Conservation (phyloP, 495 filamentous ascomycete genomes). For the Annulohypoxylon stygium region DNA sequence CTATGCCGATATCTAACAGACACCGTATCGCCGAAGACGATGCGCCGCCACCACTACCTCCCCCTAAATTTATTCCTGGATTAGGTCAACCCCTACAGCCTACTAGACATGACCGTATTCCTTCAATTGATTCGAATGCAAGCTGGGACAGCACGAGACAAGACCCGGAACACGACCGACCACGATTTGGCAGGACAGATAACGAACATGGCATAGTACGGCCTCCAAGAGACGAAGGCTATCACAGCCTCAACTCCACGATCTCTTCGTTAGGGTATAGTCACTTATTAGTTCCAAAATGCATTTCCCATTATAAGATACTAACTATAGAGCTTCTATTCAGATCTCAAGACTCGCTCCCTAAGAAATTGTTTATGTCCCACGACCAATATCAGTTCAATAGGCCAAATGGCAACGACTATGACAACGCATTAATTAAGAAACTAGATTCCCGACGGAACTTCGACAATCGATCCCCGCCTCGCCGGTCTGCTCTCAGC, state of each 20-base stretch:
- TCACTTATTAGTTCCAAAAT: slow-evolving; percentile 17
- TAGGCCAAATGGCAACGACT: slow-evolving; percentile 73
- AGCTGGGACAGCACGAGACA: slow-evolving; percentile 48
- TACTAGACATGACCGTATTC: slow-evolving; percentile 43
- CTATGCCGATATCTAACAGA: slow-evolving; percentile 63
- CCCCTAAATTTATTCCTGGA: slow-evolving; percentile 58
- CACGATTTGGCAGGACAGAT: slow-evolving; percentile 45
- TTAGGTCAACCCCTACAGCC: slow-evolving; percentile 42
- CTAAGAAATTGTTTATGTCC: slow-evolving; percentile 58
- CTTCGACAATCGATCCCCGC: slow-evolving; percentile 66
- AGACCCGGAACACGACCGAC: slow-evolving; percentile 41
- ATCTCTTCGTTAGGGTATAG: slow-evolving; percentile 49
- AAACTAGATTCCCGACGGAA: slow-evolving; percentile 75
- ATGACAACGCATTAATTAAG: slow-evolving; percentile 83
- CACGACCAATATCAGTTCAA: slow-evolving; percentile 66
- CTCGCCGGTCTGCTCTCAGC: slow-evolving; percentile 67
- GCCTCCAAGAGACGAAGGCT: slow-evolving; percentile 49
- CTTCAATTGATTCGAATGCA: slow-evolving; percentile 48
- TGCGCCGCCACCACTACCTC: slow-evolving; percentile 65
- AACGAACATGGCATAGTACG: slow-evolving; percentile 41
- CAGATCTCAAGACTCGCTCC: slow-evolving; percentile 51
- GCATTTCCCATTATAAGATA: slow-evolving; percentile 2
- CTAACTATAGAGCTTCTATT: slow-evolving; percentile 34
- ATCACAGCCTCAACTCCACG: slow-evolving; percentile 52
- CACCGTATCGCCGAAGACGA: slow-evolving; percentile 52